Conservation (phyloP, 176 grass and related monocot genomes). For the Chloris gayana region DNA sequence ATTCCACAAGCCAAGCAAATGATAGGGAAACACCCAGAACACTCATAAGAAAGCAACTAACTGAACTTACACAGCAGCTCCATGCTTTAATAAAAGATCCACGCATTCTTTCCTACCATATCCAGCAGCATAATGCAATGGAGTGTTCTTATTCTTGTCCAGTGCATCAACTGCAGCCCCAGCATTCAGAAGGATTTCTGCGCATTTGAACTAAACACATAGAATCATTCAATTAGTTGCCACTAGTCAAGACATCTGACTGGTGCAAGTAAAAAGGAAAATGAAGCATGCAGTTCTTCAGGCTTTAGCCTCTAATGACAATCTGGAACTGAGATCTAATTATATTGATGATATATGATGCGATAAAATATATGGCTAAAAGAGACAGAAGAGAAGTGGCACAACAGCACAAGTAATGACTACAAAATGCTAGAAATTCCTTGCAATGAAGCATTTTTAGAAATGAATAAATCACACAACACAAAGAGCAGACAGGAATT, state of each 20-base stretch:
- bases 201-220: conserved; percentile 61
- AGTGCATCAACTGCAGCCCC: conserved; percentile 70
- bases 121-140: conserved; percentile 83
- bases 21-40: background rate
- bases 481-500: conserved; percentile 2
- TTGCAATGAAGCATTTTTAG: background rate
- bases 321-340: background rate
- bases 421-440: background rate
- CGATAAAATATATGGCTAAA: background rate
- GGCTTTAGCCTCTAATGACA: background rate
- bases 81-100: conserved; percentile 71
- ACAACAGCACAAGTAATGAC: background rate
- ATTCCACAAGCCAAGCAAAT: background rate
- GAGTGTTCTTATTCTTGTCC: conserved; percentile 93
- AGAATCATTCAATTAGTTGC: conserved; percentile 13
- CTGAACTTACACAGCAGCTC: conserved; percentile 86
- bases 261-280: conserved; percentile 6
- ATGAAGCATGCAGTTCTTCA: background rate
- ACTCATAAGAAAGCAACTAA: background rate
- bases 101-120: conserved; percentile 89
- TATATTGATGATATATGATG: conserved; percentile 1
- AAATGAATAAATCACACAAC: background rate
- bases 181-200: conserved; percentile 69
- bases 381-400: background rate
- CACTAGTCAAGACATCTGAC: background rate